Evolutionary conservation across 1,139 yeast species (phyloP).

Genomic region (Starmera stellimalicola): DNA sequence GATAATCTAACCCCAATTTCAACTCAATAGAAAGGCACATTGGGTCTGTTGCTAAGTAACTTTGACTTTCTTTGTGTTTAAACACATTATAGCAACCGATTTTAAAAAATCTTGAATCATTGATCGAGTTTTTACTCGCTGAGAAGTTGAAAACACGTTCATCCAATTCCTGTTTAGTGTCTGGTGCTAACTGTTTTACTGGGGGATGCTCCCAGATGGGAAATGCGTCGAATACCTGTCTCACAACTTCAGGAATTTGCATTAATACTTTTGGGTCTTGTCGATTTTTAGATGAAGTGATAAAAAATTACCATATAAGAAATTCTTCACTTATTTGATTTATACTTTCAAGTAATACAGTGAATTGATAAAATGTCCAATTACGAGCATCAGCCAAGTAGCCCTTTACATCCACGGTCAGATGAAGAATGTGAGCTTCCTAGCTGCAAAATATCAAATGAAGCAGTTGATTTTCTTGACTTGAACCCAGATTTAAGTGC

Average conservation of each 20-base stretch:
- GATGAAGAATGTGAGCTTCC: constrained; percentile 12
- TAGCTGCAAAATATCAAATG: constrained; percentile 4
- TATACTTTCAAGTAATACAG: too few relatives aligned
- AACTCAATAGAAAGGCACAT: constrained; percentile 14
- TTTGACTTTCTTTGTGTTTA: constrained; percentile 6
- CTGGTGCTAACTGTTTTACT: constrained; percentile 14
- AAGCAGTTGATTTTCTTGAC: constrained; percentile 15
- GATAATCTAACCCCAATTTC: constrained; percentile 10
- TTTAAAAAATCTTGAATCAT: constrained; percentile 8
- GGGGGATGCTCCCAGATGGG: constrained; percentile 35
- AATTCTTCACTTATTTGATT: too few relatives aligned
- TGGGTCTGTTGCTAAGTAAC: constrained; percentile 17
- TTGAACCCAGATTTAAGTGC: constrained; percentile 14
- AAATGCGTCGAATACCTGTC: constrained; percentile 37
- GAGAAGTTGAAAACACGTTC: constrained; percentile 13
- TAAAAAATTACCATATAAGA: too few relatives aligned
- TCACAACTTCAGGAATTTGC: constrained; percentile 34
- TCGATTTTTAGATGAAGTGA: neutral
- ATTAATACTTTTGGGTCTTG: constrained; percentile 2
- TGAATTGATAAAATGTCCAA: constrained; percentile 2
- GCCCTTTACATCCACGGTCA: constrained; percentile 17
- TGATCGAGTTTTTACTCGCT: neutral
- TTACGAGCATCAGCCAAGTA: constrained; percentile 14
- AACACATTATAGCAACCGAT: constrained; percentile 17
- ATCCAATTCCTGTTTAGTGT: constrained; percentile 11